Conservation (phyloP, 495 filamentous ascomycete genomes). For the Margaritispora aquatica region DNA sequence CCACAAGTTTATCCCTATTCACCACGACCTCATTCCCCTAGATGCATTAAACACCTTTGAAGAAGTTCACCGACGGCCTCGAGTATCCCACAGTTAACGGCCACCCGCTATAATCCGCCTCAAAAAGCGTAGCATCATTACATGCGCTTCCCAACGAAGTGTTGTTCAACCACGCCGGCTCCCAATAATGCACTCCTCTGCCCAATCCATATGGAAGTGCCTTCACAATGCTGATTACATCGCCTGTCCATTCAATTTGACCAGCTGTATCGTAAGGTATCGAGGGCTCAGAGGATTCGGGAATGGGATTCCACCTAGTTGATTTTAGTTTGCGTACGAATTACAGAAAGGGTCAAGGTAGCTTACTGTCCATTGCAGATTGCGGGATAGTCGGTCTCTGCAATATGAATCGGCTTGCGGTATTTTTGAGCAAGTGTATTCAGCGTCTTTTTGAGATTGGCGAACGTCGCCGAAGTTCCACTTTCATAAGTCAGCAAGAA, state of each 20-base stretch:
- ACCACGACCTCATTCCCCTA: not conserved
- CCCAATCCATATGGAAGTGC: constrained; percentile 30
- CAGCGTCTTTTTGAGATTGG: constrained; percentile 28
- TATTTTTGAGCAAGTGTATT: constrained; percentile 33
- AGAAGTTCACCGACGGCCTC: constrained; percentile 28
- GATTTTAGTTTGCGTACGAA: not conserved
- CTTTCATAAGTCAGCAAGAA: not conserved
- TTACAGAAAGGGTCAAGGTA: not conserved
- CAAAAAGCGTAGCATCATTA: constrained; percentile 30
- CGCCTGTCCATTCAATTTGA: constrained; percentile 33
- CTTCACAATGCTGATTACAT: constrained; percentile 29
- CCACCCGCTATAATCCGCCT: constrained; percentile 27
- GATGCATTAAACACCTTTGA: constrained; percentile 9
- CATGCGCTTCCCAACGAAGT: constrained; percentile 32
- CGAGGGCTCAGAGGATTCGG: constrained; percentile 24
- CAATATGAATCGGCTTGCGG: constrained; percentile 37
- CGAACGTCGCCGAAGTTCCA: constrained; percentile 33
- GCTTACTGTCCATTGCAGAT: constrained; percentile 29
- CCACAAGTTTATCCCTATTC: not conserved
- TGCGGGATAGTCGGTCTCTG: constrained; percentile 41
- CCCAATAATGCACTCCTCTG: constrained; percentile 37
- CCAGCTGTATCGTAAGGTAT: constrained; percentile 32
- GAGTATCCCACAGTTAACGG: constrained; percentile 29
- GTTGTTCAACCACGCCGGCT: constrained; percentile 35
- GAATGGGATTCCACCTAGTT: constrained; percentile 23